Evolutionary conservation across 1,139 yeast genomes (phyloP).

Genomic region (Suhomyces bokatorum): DNA sequence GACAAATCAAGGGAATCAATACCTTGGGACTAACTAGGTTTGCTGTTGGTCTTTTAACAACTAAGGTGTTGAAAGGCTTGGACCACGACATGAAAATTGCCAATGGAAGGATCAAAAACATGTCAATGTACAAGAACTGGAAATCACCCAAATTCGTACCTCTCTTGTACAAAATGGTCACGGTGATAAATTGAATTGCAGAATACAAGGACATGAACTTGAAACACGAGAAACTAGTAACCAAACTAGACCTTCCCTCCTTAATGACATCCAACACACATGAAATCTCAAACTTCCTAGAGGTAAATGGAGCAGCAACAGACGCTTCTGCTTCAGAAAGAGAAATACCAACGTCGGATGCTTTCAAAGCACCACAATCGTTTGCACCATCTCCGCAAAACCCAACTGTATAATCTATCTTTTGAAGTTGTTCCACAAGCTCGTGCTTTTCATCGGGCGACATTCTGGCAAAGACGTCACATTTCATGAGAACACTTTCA

Average conservation of each 20-base stretch:
- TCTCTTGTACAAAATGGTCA: constrained; percentile 76
- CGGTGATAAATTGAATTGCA: constrained; percentile 91
- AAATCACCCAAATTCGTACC: constrained; percentile 98
- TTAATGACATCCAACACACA: constrained; percentile 88
- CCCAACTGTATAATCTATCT: constrained; percentile 86
- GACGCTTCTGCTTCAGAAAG: constrained; percentile 97
- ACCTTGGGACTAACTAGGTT: constrained; percentile 88
- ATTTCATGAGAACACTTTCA: constrained; percentile 66
- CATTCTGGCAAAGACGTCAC: constrained; percentile 91
- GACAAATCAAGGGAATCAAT: constrained; percentile 74
- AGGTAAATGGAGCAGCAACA: constrained; percentile 97
- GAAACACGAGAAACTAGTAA: constrained; percentile 94
- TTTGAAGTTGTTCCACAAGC: constrained; percentile 82
- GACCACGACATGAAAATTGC: constrained; percentile 99
- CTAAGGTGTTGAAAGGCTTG: constrained; percentile 64
- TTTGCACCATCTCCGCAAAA: constrained; percentile 98
- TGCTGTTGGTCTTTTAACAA: constrained; percentile 85
- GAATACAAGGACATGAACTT: constrained; percentile 97
- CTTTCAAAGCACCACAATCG: constrained; percentile 97
- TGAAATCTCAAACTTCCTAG: constrained; percentile 83
- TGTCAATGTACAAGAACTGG: constrained; percentile 91
- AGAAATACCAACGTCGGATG: constrained; percentile 96
- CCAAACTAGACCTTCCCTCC: constrained; percentile 93
- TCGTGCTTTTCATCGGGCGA: constrained; percentile 99
- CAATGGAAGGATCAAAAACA: constrained; percentile 84